Evolutionary conservation across 1,139 yeast genomes (phyloP), one percentile per base, ranked within the genome.

Genomic region (Debaryomyces sp.): DNA sequence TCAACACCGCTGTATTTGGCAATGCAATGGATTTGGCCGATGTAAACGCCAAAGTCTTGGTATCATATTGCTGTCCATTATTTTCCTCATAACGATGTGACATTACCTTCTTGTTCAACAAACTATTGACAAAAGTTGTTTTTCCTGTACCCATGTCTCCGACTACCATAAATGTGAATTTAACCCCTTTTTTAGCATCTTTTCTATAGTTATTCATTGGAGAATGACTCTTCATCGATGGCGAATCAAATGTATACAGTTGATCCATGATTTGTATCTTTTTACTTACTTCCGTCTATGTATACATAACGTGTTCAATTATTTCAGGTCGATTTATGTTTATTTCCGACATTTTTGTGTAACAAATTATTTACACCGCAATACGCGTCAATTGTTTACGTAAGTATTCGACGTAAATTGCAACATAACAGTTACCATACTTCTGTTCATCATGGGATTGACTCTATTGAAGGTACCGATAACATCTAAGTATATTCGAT

Each of bases 61-160:
- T 78, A 33, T 74, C 78, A 6, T 61, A 68, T 13, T 56, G 58
- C 17, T 58, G 51, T n/a, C 52, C 48, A 43, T 55, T 55, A 35
- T 65, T 66, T 8, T 62, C 56, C 49, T 78, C 78, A 58, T 74
- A 87, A 50, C 83, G 76, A 59, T 85, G 89, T 26, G 81, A 76
- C 54, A 86, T 65, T 37, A 86, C 77, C 50, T 78, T 79, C 41
- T 83, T 81, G 61, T 83, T 87, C 53, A 87, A 66, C 46, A 92
- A 71, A 44, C 95, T 83, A 59, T 90, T 90, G 54, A 91, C 78
- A 61, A 91, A 90, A 0, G 97, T 86, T 6, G 96, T 84, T 64
- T 91, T 89, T 15, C 97, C 97, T 1, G 90, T 79, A 5, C 97
- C 97, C 48, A 87, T 78, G 36, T 82, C 80, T 12, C 97, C 97